Base-by-base conservation (phyloP, 768 basidiomycete species). In the Lactarius deliciosus region DNA sequence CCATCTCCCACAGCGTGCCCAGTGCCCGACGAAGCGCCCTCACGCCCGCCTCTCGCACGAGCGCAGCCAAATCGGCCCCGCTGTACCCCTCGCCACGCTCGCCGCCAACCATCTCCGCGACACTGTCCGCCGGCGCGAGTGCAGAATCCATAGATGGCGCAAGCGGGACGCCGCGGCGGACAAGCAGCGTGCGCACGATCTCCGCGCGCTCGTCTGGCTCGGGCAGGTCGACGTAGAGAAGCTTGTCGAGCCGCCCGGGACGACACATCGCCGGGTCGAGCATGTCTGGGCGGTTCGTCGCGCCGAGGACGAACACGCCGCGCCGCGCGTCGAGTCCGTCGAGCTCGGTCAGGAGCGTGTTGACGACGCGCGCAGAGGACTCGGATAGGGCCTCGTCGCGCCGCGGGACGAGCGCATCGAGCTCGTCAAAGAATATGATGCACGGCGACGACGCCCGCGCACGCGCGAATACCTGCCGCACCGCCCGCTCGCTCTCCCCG, bases 231-330 rank as follows among this genome's bases (percentile, higher is more conserved):
- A 97, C 94, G 72, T 95, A 98, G 53, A 97, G 82, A 6, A 96
- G 83, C 75, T 96, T 97, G 79, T 97, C 96, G 13, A 98, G 83
- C 11, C 95, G 85, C 0, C 95, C 95, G 0, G 96, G 96, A 20
- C 94, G 90, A 61, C 94, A 92, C 94, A 96, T 96, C 8, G 96
- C 95, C 0, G 95, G 95, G 74, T 98, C 95, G 66, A 97, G 95
- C 88, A 96, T 96, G 78, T 98, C 94, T 1, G 95, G 95, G 13
- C 95, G 82, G 76, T 97, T 98, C 38, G 94, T 97, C 9, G 96
- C 96, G 0, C 91, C 95, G 65, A 97, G 93, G 53, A 98, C 94
- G 72, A 94, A 96, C 65, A 97, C 94, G 47, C 85, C 83, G 76
- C 91, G 92, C 40, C 94, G 86, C 2, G 86, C 81, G 69, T 97